Base-by-base conservation (phyloP, 495 filamentous ascomycete genomes). In the Geopyxis carbonaria region DNA sequence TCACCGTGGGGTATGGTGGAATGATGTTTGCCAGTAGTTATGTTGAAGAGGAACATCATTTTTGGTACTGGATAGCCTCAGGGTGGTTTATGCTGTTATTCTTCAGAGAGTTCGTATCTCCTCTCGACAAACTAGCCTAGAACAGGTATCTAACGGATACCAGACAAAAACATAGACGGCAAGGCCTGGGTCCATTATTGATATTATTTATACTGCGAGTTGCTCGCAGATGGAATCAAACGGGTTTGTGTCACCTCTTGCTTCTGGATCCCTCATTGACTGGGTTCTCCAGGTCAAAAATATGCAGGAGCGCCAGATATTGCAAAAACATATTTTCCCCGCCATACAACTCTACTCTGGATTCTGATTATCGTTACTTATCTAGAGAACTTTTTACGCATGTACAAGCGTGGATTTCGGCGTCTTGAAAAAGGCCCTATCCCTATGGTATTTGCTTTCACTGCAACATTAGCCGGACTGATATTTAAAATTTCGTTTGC, bases 21-120 rank as follows among this genome's bases (percentile, higher is more conserved):
- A 86, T 92, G 77, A 95, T 94, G 84, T 95, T 95, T 59, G 85
- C 86, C 21, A 92, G 80, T 57, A 93, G 85, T 55, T 95, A 84
- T 53, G 82, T 99, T 18, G 89, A 99, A 55, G 89, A 99, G 58
- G 89, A 99, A 55, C 89, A 95, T 18, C 78, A 94, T 45, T 93
- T 92, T 58, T 99, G 89, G 89, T 94, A 95, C 57, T 93, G 86
- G 85, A 55, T 70, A 13, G 72, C 78, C 9, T 75, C 80, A 0
- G 76, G 68, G 2, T 99, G 85, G 85, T 60, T 80, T 29, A 60
- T 69, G 31, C 68, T 71, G 44, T 60, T 91, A 1, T 66, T 67
- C 40, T 47, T 76, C 23, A 76, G 67, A 57, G 64, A 58, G 34
- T 56, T 50, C 32, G 35, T 43, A 37, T 31, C 30, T 28, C 22